Evolutionary conservation across 805 yeast genomes (phyloP).

Genomic region (Debaryomyces prosopidis): DNA sequence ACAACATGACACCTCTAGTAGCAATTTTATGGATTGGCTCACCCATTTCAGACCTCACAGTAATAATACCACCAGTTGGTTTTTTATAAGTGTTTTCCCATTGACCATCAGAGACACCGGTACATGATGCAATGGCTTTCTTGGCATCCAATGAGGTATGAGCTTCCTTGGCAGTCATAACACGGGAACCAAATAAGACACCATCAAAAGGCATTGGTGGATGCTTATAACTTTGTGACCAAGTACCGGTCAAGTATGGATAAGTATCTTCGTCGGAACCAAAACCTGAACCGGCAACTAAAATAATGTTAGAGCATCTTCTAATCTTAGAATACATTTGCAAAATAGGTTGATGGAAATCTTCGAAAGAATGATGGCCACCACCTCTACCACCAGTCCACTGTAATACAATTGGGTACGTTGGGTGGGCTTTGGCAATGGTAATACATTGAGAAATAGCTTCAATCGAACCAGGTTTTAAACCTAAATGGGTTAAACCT

Average conservation of each 20-base stretch:
- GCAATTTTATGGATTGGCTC: conserved; percentile 99
- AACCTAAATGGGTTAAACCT: conserved; percentile 90
- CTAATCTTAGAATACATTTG: conserved; percentile 96
- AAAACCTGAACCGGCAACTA: conserved; percentile 97
- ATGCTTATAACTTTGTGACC: conserved; percentile 85
- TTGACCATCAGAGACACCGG: conserved; percentile 84
- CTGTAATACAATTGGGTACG: conserved; percentile 94
- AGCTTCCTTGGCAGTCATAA: conserved; percentile 96
- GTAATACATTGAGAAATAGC: conserved; percentile 82
- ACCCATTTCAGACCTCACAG: conserved; percentile 99
- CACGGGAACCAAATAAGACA: conserved; percentile 92
- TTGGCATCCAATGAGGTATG: conserved; percentile 93
- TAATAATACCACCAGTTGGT: conserved; percentile 95
- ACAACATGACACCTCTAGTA: conserved; percentile 93
- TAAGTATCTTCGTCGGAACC: conserved; percentile 97
- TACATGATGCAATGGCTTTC: conserved; percentile 81
- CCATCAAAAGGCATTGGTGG: conserved; percentile 99
- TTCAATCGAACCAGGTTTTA: conserved; percentile 97
- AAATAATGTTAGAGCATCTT: conserved; percentile 82
- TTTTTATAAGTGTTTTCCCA: conserved; percentile 96
- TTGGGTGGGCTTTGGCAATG: conserved; percentile 94
- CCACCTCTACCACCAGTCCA: conserved; percentile 99
- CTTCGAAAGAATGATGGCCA: conserved; percentile 99
- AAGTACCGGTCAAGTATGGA: conserved; percentile 95
- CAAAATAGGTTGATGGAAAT: conserved; percentile 95